Conservation (phyloP, 768 basidiomycete genomes). For the Tricholoma furcatifolium region DNA sequence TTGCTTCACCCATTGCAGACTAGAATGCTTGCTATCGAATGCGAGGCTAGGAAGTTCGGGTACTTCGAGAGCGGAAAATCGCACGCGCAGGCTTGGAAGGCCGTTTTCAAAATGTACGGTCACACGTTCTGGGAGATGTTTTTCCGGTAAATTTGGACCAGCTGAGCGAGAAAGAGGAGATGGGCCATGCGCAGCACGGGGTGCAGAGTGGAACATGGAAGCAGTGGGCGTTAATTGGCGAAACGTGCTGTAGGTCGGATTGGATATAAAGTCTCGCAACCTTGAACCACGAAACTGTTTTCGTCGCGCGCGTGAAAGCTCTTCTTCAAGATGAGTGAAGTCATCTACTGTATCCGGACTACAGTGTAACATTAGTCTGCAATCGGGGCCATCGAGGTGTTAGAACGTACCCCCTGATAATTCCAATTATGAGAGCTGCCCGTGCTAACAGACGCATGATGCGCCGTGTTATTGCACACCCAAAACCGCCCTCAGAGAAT, state of each 20-base stretch:
- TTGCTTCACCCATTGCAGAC: constrained; percentile 12
- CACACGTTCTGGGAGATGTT: constrained; percentile 38
- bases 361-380: neutral
- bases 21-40: constrained; percentile 26
- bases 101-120: constrained; percentile 46
- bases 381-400: neutral
- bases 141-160: neutral
- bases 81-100: constrained; percentile 52
- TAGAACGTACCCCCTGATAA: constrained; percentile 62
- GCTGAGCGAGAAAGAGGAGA: constrained; percentile 6
- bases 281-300: constrained; percentile 28
- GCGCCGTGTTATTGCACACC: constrained; percentile 51
- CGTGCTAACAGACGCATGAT: constrained; percentile 55
- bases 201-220: constrained; percentile 35
- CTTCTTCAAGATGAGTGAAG: constrained; percentile 44
- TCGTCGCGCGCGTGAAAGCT: constrained; percentile 25
- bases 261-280: constrained; percentile 49
- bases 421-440: constrained; percentile 56
- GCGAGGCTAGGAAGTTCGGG: constrained; percentile 41
- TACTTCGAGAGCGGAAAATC: constrained; percentile 50
- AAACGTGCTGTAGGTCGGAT: constrained; percentile 55
- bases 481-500: constrained; percentile 56
- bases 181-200: constrained; percentile 21
- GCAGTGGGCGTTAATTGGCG: constrained; percentile 49
- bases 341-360: constrained; percentile 57